Evolutionary conservation across 345 rosid genomes (phyloP).

Genomic region (Carallia brachiata): DNA sequence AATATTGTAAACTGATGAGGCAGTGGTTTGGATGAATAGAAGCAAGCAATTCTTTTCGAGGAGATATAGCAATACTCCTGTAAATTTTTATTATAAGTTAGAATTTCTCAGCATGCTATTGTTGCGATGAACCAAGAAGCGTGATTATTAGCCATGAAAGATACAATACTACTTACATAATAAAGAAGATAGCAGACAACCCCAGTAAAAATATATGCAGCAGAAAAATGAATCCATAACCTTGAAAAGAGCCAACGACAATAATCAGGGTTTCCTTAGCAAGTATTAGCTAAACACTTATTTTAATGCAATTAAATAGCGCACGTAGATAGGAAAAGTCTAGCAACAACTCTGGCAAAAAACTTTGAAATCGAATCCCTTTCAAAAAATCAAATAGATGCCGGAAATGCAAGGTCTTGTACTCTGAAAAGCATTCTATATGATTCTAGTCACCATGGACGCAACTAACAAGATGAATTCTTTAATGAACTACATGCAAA

Average conservation of each 20-base stretch:
- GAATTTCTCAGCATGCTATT: constrained; percentile 12
- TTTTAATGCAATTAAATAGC: background rate
- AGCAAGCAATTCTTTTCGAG: constrained; percentile 53
- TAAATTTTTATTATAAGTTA: constrained; percentile 21
- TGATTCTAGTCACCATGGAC: too few species aligned
- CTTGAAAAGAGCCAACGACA: constrained; percentile 45
- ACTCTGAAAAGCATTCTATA: too few species aligned
- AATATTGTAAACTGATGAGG: constrained; percentile 73
- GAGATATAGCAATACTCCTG: constrained; percentile 75
- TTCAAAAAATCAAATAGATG: background rate
- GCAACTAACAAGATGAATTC: too few species aligned
- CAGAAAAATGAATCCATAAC: constrained; percentile 94
- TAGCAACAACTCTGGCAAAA: background rate
- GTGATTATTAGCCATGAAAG: constrained; percentile 10
- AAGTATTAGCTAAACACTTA: constrained; percentile 11
- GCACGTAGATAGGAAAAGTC: background rate
- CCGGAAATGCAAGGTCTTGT: background rate
- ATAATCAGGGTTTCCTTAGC: constrained; percentile 27
- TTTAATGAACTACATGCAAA: too few species aligned
- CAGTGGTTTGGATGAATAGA: constrained; percentile 71
- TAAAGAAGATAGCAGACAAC: constrained; percentile 88
- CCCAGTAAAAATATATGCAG: constrained; percentile 78
- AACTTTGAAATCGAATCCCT: background rate
- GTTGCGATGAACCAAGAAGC: constrained; percentile 10
- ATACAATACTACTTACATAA: constrained; percentile 49